Evolutionary conservation across 106 monocot genomes (phyloP).

Genomic region (Vanilla planifolia): DNA sequence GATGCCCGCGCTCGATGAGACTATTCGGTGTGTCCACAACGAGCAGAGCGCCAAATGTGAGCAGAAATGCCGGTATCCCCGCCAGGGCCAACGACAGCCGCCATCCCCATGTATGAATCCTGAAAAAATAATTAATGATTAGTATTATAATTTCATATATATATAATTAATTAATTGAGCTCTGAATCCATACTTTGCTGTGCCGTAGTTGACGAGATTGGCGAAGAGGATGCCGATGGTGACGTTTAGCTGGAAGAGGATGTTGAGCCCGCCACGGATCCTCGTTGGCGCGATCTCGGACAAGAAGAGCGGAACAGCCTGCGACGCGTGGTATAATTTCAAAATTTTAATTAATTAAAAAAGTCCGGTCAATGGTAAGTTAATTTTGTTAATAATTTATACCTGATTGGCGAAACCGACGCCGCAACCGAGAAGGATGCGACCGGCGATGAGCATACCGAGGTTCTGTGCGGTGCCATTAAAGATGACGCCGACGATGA

Average conservation of each 20-base stretch:
- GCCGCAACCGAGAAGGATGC: constrained; percentile 59
- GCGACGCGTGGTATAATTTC: too few species aligned
- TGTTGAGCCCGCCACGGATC: constrained; percentile 5
- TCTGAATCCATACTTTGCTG: background rate
- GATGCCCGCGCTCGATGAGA: constrained; percentile 62
- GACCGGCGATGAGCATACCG: constrained; percentile 61
- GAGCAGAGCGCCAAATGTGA: constrained; percentile 25
- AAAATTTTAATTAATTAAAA: background rate
- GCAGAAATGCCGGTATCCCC: constrained; percentile 33
- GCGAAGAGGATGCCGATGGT: constrained; percentile 6
- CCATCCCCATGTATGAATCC: constrained; percentile 51
- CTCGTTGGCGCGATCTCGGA: background rate
- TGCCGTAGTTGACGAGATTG: constrained; percentile 7
- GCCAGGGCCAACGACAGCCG: constrained; percentile 40
- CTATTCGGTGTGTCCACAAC: constrained; percentile 68
- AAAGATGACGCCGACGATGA: constrained; percentile 47
- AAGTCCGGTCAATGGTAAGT: too few species aligned
- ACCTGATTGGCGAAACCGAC: constrained; percentile 72
- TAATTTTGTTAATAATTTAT: too few species aligned
- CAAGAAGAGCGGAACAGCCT: too few species aligned
- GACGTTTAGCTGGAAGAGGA: constrained; percentile 7
- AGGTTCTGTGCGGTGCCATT: constrained; percentile 41
- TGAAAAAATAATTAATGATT: background rate
- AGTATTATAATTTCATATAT: background rate
- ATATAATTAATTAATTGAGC: background rate